Base-by-base conservation (phyloP, 2,329 filamentous ascomycete species). In the Ascochyta lentis region DNA sequence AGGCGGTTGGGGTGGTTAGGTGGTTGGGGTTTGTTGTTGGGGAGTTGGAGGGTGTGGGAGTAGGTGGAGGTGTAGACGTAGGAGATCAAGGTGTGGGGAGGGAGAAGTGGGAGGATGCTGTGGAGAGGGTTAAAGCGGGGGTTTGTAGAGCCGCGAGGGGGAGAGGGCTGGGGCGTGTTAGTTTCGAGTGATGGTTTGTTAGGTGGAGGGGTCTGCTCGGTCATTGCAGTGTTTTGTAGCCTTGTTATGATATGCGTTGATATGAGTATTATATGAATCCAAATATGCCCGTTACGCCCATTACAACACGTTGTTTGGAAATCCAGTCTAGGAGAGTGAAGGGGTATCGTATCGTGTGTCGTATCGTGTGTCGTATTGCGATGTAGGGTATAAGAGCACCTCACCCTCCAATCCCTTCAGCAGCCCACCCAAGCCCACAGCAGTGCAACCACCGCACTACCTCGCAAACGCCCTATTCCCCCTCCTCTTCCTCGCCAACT, bases 1-100 rank as follows among this genome's bases (percentile, higher is more conserved):
- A 96, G 75, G 90, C 85, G 1, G 82, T 86, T 1, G 84, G 84
- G 12, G 76, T 95, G 16, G 83, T 89, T 12, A 86, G 81, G 61
- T 96, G 91, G 91, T 57, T 81, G 33, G 69, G 46, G 3, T 81
- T 76, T 71, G 67, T 80, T 10, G 60, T 80, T 29, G 65, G 59
- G 7, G 68, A 72, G 54, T 10, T 31, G 29, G 60, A 59, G 7
- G 47, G 50, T 16, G 35, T 52, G 16, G 49, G 10, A 4, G 29
- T 12, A 12, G 29, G 13, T 31, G 29, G 3, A 4, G 12, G 12
- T 31, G 29, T n/a, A 16, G 48, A 19, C 19, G 19, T 19, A 19
- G 19, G 19, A 19, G 19, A 19, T 19, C 19, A 19, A 19, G 19
- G 19, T 19, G 19, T 55, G 42, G 59, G 57, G 27, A 61, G 6